Percentiles rank a stretch among this genome's conserved stretches.
Conservation (phyloP, 192 early-diverging fungal genomes). For the Coemansia aciculifera region DNA sequence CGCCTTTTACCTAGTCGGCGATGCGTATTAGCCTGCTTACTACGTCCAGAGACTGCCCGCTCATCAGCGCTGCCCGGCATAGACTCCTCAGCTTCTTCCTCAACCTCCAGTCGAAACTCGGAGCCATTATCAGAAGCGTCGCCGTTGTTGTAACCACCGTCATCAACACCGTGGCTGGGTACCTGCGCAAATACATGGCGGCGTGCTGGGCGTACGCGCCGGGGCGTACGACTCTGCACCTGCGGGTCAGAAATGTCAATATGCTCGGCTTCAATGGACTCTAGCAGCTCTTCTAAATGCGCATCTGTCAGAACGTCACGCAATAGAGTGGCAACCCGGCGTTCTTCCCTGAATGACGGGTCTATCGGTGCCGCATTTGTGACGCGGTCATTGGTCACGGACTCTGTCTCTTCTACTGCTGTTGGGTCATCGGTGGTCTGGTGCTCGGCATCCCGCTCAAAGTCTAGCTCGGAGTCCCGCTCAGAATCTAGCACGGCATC, state of each 20-base stretch:
- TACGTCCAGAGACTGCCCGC: background rate
- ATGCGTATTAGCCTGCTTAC: background rate
- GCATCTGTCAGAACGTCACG: conserved; percentile 24
- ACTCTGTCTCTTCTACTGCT: background rate
- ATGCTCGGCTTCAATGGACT: conserved; percentile 20
- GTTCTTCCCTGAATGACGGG: conserved; percentile 43
- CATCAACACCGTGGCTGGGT: background rate
- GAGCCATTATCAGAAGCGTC: background rate
- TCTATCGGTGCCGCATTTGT: conserved; percentile 20
- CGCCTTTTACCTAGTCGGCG: background rate
- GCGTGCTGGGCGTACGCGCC: conserved; percentile 11
- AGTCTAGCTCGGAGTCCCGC: background rate
- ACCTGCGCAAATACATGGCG: conserved; percentile 5
- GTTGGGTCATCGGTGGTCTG: background rate
- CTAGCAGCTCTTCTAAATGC: conserved; percentile 28
- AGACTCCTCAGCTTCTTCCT: background rate
- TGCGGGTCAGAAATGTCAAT: conserved; percentile 24
- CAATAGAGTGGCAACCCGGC: conserved; percentile 33
- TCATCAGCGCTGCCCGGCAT: background rate
- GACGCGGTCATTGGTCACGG: background rate
- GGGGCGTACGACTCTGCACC: conserved; percentile 11
- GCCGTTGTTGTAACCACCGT: background rate
- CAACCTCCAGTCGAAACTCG: conserved; percentile 17
- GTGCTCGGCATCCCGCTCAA: background rate
- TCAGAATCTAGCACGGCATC: background rate